phyloP scores from a whole-genome alignment of 345 rosid genomes.

The Salix viminalis region DNA sequence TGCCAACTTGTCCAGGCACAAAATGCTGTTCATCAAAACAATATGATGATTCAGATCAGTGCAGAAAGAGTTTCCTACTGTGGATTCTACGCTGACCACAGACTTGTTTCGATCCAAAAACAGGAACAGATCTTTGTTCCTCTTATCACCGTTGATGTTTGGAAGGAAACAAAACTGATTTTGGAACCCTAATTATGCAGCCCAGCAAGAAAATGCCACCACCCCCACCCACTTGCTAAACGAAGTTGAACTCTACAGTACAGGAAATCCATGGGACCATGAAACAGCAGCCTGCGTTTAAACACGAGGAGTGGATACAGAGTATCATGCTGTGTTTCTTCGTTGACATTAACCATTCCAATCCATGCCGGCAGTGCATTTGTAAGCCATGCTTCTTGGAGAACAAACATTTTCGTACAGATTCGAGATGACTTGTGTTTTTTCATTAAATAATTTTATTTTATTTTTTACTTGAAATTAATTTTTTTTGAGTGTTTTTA shows the following conservation, averaged over 20 bases:
- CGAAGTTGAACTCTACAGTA: not conserved
- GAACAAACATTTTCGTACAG: not conserved
- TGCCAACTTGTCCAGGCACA: not conserved
- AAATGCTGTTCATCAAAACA: not conserved
- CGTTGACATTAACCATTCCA: not conserved
- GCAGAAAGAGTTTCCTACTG: not conserved
- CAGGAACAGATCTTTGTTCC: not conserved
- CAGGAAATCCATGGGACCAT: constrained; percentile 10
- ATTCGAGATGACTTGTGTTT: too few species aligned
- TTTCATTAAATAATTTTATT: too few species aligned
- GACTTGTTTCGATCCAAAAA: not conserved
- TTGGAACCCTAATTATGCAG: not conserved
- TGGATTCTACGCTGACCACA: not conserved
- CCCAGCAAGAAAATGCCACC: not conserved
- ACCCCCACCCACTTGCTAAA: not conserved
- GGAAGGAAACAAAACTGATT: not conserved
- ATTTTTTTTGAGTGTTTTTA: too few species aligned
- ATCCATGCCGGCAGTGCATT: not conserved
- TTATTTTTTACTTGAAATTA: too few species aligned
- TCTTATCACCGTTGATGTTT: not conserved
- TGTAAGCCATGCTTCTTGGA: not conserved
- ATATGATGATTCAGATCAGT: not conserved
- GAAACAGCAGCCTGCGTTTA: not conserved
- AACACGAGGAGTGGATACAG: not conserved
- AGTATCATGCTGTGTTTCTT: constrained; percentile 8